phyloP scores from a whole-genome alignment of 225 moss, liverwort and hornwort species.

The Pseudoscleropodium purum region DNA sequence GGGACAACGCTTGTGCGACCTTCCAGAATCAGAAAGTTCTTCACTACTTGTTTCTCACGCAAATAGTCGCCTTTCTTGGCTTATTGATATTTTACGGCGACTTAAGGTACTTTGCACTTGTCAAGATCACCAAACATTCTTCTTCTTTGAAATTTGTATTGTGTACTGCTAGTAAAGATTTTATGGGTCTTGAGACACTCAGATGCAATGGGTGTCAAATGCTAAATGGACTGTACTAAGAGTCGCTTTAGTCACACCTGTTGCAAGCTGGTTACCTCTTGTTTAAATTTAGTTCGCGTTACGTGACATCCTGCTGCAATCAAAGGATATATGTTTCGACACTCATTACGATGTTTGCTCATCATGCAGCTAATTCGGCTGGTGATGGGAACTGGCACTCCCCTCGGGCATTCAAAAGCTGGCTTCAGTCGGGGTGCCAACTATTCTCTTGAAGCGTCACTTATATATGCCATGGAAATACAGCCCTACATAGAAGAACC shows the following conservation, averaged over 20 bases:
- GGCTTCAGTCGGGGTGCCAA: conserved; percentile 47
- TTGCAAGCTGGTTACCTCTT: not conserved
- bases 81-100: conserved; percentile 86
- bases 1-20: conserved; percentile 65
- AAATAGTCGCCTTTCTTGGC: conserved; percentile 95
- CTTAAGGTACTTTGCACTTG: conserved; percentile 47
- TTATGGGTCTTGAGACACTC: not conserved
- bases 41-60: conserved; percentile 56
- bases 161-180: not conserved
- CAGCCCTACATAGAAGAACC: conserved; percentile 94
- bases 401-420: conserved; percentile 32
- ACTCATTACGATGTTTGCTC: not conserved
- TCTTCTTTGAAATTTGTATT: not conserved
- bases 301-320: not conserved
- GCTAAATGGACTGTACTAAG: not conserved
- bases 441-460: conserved; percentile 69
- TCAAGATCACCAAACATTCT: not conserved
- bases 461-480: conserved; percentile 90
- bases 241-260: not conserved
- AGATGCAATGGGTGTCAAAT: not conserved
- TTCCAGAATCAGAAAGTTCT: conserved; percentile 53
- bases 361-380: conserved; percentile 70
- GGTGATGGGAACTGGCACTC: conserved; percentile 81
- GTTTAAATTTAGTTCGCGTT: not conserved
- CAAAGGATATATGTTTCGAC: not conserved